Evolutionary conservation across 805 yeast genomes (phyloP).

Genomic region (Metschnikowia vanudenii): DNA sequence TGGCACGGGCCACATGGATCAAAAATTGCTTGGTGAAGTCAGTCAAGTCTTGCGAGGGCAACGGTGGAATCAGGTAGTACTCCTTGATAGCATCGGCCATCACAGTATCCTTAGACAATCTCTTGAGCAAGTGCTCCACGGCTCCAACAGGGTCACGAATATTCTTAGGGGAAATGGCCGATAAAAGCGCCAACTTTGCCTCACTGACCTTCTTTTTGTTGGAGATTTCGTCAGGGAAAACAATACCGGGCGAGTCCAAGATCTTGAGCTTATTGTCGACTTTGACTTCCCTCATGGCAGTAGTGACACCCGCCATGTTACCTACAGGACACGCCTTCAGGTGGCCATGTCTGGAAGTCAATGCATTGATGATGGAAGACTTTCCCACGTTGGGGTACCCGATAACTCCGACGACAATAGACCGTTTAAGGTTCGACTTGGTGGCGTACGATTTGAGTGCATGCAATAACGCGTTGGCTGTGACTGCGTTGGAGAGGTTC

Average conservation of each 20-base stretch:
- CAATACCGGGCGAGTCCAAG: conserved; percentile 96
- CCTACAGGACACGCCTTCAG: conserved; percentile 91
- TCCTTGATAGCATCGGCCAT: conserved; percentile 75
- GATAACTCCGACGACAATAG: conserved; percentile 90
- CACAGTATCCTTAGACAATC: conserved; percentile 67
- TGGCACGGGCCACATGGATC: conserved; percentile 87
- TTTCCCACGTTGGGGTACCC: conserved; percentile 98
- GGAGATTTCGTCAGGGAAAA: conserved; percentile 69
- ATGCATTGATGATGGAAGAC: conserved; percentile 88
- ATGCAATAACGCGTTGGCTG: conserved; percentile 72
- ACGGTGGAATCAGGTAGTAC: conserved; percentile 76
- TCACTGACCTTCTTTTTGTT: conserved; percentile 45
- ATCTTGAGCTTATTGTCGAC: conserved; percentile 85
- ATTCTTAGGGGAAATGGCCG: conserved; percentile 86
- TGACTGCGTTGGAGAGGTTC: conserved; percentile 64
- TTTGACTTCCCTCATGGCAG: conserved; percentile 86
- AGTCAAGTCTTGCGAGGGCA: conserved; percentile 68
- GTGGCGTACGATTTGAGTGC: conserved; percentile 84
- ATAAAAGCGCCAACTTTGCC: conserved; percentile 84
- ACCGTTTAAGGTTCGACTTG: conserved; percentile 80
- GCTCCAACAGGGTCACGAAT: conserved; percentile 84
- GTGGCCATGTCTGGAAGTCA: conserved; percentile 74
- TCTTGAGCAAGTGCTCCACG: conserved; percentile 69
- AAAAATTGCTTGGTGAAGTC: conserved; percentile 82
- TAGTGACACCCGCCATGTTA: conserved; percentile 96